These are phyloP conservation scores for Mercurialis annua DNA, from an alignment of 345 rosid species.

Conservation along the genomic window DNA sequence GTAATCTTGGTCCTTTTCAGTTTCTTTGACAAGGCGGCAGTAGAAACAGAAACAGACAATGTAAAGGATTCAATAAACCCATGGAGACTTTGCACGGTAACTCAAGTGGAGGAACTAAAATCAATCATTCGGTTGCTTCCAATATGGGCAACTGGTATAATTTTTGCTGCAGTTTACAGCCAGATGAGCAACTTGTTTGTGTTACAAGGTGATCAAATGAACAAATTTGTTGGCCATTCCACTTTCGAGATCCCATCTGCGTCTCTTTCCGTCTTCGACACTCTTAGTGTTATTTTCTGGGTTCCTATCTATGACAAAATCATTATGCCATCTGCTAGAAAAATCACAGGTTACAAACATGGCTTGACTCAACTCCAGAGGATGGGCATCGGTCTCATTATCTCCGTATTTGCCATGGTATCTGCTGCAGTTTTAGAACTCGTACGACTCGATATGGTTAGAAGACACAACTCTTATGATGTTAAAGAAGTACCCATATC, in stretches of 20 bases:
- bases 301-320: slow-evolving; percentile 38
- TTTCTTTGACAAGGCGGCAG: slow-evolving; percentile 46
- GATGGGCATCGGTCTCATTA: slow-evolving; percentile 40
- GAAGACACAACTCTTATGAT: slow-evolving; percentile 27
- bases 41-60: slow-evolving; percentile 24
- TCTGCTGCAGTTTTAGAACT: slow-evolving; percentile 34
- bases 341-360: slow-evolving; percentile 26
- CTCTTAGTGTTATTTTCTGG: slow-evolving; percentile 41
- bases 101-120: slow-evolving; percentile 49
- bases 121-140: slow-evolving; percentile 40
- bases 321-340: slow-evolving; percentile 33
- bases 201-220: slow-evolving; percentile 39
- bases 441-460: slow-evolving; percentile 28
- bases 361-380: slow-evolving; percentile 43
- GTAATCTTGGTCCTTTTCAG: slow-evolving; percentile 16
- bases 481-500: slow-evolving; percentile 29
- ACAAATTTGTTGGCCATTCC: slow-evolving; percentile 19
- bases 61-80: slow-evolving; percentile 18
- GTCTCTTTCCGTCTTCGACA: slow-evolving; percentile 35
- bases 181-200: slow-evolving; percentile 40
- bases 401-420: slow-evolving; percentile 39
- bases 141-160: slow-evolving; percentile 35
- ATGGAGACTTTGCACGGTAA: slow-evolving; percentile 45
- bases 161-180: slow-evolving; percentile 34
- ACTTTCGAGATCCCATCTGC: slow-evolving; percentile 35